phyloP scores from a whole-genome alignment of 495 filamentous ascomycete genomes.

The Oidiodendron maius region DNA sequence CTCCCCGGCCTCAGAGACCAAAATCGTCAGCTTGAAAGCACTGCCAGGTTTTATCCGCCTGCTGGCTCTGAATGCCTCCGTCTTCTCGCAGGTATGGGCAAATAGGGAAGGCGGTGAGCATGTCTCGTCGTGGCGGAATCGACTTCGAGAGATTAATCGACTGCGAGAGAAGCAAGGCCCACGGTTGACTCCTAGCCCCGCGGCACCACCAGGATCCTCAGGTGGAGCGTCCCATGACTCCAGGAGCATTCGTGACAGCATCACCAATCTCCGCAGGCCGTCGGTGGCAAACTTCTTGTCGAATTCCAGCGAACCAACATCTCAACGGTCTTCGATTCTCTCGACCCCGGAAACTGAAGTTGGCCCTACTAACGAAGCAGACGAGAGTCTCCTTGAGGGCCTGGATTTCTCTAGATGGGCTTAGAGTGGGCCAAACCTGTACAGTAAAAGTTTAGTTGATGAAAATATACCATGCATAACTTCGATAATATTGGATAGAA shows the following conservation, averaged over 20 bases:
- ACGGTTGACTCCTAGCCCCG: conserved; percentile 5
- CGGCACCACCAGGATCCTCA: conserved; percentile 35
- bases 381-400: conserved; percentile 45
- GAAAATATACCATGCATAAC: too few relatives aligned
- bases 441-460: too few relatives aligned
- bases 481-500: too few relatives aligned
- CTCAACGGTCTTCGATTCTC: conserved; percentile 45
- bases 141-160: conserved; percentile 76
- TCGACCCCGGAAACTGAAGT: conserved; percentile 46
- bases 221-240: conserved; percentile 13
- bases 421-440: too few relatives aligned
- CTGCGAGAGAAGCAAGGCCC: conserved; percentile 60
- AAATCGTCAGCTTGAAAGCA: conserved; percentile 73
- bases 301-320: conserved; percentile 37
- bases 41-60: conserved; percentile 85
- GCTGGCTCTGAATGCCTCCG: conserved; percentile 86
- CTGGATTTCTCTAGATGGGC: conserved; percentile 60
- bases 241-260: conserved; percentile 43
- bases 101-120: conserved; percentile 77
- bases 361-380: conserved; percentile 25
- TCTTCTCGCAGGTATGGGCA: conserved; percentile 84
- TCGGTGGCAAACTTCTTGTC: conserved; percentile 52
- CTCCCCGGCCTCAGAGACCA: conserved; percentile 79
- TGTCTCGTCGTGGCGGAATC: conserved; percentile 81
- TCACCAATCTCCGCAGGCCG: conserved; percentile 41